phyloP scores from a whole-genome alignment of 192 early-diverging fungal species.

The Helicostylum pulchrum region DNA sequence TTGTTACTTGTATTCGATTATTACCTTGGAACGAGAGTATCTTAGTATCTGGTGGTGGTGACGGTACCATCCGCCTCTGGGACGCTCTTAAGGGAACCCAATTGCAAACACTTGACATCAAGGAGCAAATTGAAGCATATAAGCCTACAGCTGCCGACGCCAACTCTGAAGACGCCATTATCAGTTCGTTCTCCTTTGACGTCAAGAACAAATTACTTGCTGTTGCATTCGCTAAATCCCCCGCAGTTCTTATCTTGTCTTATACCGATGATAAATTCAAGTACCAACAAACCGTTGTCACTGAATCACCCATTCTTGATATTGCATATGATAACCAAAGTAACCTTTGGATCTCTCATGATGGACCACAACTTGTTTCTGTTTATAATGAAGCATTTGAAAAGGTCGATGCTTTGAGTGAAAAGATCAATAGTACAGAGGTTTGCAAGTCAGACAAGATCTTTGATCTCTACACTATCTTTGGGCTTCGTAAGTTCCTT shows the following conservation, averaged over 20 bases:
- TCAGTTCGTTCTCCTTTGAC: constrained; percentile 14
- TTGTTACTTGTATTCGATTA: constrained; percentile 66
- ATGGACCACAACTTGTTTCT: constrained; percentile 6
- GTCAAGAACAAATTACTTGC: constrained; percentile 4
- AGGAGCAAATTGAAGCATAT: constrained; percentile 26
- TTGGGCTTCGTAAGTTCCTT: constrained; percentile 19
- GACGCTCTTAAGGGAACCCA: constrained; percentile 58
- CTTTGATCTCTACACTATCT: constrained; percentile 44
- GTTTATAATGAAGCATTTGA: constrained; percentile 8
- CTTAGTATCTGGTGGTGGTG: constrained; percentile 83
- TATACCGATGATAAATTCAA: constrained; percentile 14
- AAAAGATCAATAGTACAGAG: neutral
- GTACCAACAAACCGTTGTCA: constrained; percentile 9
- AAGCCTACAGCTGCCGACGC: constrained; percentile 24
- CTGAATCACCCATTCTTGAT: constrained; percentile 13
- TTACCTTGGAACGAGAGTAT: constrained; percentile 52
- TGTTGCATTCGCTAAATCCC: constrained; percentile 26
- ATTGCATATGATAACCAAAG: constrained; percentile 16
- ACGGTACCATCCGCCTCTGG: constrained; percentile 78
- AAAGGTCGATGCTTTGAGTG: constrained; percentile 4
- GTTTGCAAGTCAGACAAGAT: constrained; percentile 46
- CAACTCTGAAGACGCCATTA: constrained; percentile 25
- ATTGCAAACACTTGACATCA: constrained; percentile 65
- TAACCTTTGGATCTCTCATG: constrained; percentile 20
- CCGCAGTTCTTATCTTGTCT: constrained; percentile 19